Base-by-base conservation (phyloP, 163 green algal genomes). In the Scenedesmus sp. region DNA sequence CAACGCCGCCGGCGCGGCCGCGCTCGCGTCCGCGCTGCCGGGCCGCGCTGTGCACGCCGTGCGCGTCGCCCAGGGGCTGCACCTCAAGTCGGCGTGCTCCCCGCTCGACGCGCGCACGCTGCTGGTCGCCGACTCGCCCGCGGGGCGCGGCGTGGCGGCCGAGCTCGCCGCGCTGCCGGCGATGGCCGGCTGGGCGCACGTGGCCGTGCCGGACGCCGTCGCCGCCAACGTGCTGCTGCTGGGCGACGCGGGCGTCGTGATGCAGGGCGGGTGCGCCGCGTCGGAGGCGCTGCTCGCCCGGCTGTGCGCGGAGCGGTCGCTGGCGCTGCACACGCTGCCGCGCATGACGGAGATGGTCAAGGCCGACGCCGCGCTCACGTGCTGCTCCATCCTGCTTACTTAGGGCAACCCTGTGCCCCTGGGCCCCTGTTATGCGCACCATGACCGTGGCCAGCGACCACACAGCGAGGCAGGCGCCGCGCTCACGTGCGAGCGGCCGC, bases 301-400 rank as follows among this genome's bases (percentile, higher is more conserved):
- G 33, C 39, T 78, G 29, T 87, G 80, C 58, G 60, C 60, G 2
- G 77, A 28, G 22, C 69, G 63, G 13, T 67, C 64, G 9, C 48
- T 90, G 34, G 44, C 20, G 58, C 60, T 88, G 60, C 77, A 86
- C 62, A 77, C 56, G 26, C 58, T 88, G 29, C 44, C 70, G 34
- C 20, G 26, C 33, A 85, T 86, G 80, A 48, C 58, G 1, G 80
- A 90, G 69, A 63, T 87, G 20, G 78, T 60, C 15, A 90, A 90
- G 72, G 86, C 86, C 0, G 86, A 90, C 39, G 86, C 77, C 2
- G 86, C 86, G 14, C 75, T 90, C 20, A 90, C 86, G 1, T 90
- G 86, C 74, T 87, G 80, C 77, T 81, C 56, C 63, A 45, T 90
- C 34, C 83, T 90, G 20, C 77, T 87, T 39, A n/a, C 63, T n/a